phyloP scores from a whole-genome alignment of 2,329 filamentous ascomycete species.

The Aspergillus phoenicis region DNA sequence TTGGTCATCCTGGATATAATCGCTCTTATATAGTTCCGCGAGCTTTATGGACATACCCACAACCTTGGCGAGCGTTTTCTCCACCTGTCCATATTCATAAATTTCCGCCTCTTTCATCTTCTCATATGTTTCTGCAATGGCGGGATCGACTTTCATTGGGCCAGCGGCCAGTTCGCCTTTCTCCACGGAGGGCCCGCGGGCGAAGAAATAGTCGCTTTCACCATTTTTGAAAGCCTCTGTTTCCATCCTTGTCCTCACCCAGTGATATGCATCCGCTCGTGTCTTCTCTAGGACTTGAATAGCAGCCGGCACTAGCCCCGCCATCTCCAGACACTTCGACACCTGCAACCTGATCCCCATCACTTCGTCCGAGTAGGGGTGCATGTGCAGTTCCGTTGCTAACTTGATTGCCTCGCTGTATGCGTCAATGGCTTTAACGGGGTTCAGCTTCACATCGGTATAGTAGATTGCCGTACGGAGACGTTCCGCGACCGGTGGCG shows the following conservation, averaged over 20 bases:
- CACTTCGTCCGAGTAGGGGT: conserved; percentile 88
- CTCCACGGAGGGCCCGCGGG: conserved; percentile 3
- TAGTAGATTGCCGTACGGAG: conserved; percentile 86
- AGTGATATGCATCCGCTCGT: conserved; percentile 64
- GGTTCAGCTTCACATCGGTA: conserved; percentile 73
- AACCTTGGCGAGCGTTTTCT: conserved; percentile 70
- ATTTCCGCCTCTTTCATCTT: conserved; percentile 28
- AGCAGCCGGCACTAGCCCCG: conserved; percentile 68
- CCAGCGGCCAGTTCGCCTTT: conserved; percentile 21
- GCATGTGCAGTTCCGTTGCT: conserved; percentile 73
- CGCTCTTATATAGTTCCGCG: conserved; percentile 76
- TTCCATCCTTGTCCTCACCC: conserved; percentile 32
- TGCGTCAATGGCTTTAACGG: conserved; percentile 76
- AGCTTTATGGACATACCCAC: conserved; percentile 81
- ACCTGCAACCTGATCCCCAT: conserved; percentile 85
- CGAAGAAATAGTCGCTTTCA: too few relatives aligned
- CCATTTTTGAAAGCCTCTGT: conserved; percentile 11
- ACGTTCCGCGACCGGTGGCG: conserved; percentile 54
- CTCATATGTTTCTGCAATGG: conserved; percentile 26
- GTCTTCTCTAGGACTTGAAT: conserved; percentile 79
- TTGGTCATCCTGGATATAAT: conserved; percentile 72
- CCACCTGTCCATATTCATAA: conserved; percentile 50
- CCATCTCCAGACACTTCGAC: conserved; percentile 76
- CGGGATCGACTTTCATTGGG: conserved; percentile 25
- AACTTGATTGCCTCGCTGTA: conserved; percentile 78